Percentiles rank a stretch among this genome's conserved stretches.
Evolutionary conservation across 257 asterid genomes (phyloP).

Genomic region (Capsicum chinense): DNA sequence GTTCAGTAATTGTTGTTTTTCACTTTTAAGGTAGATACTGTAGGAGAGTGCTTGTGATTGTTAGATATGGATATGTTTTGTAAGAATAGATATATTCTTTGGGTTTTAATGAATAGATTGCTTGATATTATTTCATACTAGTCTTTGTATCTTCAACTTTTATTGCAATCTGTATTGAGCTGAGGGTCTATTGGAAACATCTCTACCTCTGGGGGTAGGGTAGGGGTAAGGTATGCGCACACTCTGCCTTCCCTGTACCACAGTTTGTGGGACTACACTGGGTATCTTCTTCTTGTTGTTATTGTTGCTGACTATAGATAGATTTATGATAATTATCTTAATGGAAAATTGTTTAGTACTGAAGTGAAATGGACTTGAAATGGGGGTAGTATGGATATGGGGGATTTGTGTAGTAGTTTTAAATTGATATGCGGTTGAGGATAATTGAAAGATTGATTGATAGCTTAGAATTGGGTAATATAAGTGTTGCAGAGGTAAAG

Average conservation of each 20-base stretch:
- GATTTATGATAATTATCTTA: not conserved
- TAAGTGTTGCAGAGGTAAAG: not conserved
- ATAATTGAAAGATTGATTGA: not conserved
- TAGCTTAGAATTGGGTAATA: not conserved
- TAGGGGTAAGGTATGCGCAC: no score
- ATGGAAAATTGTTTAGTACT: not conserved
- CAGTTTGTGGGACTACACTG: no score
- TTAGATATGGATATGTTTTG: not conserved
- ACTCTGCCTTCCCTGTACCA: no score
- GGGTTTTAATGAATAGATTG: not conserved
- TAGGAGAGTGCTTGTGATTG: not conserved
- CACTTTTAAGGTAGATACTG: no score
- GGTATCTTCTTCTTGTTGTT: no score
- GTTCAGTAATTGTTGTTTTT: not conserved
- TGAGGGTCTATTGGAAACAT: no score
- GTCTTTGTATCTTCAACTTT: no score
- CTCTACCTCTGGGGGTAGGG: no score
- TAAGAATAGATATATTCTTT: not conserved
- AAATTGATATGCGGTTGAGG: not conserved
- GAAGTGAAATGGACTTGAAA: not conserved
- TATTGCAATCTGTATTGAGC: no score
- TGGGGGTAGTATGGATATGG: not conserved
- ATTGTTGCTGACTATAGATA: no score
- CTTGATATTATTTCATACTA: not conserved
- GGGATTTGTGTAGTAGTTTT: not conserved